These are phyloP conservation scores for Mycotypha africana DNA, from an alignment of 371 early-diverging fungal genomes.

Conservation along the genomic window DNA sequence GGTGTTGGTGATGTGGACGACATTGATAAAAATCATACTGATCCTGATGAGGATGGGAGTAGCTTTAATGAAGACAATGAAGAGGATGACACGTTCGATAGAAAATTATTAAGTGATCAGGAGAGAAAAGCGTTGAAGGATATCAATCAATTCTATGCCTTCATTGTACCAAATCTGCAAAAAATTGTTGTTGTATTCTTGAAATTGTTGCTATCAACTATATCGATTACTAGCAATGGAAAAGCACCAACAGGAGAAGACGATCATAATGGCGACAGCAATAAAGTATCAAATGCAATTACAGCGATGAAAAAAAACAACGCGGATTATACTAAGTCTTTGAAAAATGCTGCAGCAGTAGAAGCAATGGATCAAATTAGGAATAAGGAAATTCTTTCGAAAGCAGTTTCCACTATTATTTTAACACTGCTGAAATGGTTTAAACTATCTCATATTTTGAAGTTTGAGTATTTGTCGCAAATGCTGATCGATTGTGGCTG, in stretches of 20 bases:
- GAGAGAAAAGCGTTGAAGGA: neutral
- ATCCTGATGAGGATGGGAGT: neutral
- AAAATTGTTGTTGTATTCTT: conserved; percentile 45
- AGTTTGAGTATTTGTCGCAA: conserved; percentile 75
- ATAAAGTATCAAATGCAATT: too few relatives aligned
- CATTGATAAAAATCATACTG: neutral
- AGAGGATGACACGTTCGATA: too few relatives aligned
- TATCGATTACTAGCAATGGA: conserved; percentile 4
- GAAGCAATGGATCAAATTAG: conserved; percentile 52
- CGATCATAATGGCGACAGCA: too few relatives aligned
- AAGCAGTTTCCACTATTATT: conserved; percentile 68
- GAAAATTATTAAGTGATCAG: too few relatives aligned
- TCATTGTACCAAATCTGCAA: conserved; percentile 42
- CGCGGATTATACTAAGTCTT: too few relatives aligned
- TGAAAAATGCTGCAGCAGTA: conserved; percentile 15
- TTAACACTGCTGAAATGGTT: conserved; percentile 63
- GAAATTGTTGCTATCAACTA: conserved; percentile 40
- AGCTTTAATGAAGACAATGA: too few relatives aligned
- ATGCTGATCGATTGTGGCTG: conserved; percentile 80
- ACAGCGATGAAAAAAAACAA: too few relatives aligned
- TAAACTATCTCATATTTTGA: conserved; percentile 68
- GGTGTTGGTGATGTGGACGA: conserved; percentile 6
- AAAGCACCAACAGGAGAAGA: conserved; percentile 18
- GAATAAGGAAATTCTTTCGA: conserved; percentile 72
- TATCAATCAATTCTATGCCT: conserved; percentile 20